Evolutionary conservation across 768 basidiomycete genomes (phyloP).

Genomic region (Leccinum incarnatum): DNA sequence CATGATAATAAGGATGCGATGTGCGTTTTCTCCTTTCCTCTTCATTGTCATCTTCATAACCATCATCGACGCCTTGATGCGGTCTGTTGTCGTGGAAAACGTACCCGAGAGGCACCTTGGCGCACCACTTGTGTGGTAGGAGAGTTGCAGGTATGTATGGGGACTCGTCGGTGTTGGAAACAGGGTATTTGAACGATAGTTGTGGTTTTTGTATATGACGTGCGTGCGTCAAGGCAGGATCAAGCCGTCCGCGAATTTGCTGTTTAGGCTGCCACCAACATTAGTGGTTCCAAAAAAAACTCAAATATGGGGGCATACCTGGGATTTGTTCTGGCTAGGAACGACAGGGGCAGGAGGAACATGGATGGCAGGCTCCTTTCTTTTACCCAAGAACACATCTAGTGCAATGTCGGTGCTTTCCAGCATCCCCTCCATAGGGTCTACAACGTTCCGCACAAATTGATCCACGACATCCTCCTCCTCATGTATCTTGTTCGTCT

Average conservation of each 20-base stretch:
- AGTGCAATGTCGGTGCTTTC: constrained; percentile 85
- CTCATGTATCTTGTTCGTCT: constrained; percentile 41
- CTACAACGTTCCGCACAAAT: constrained; percentile 76
- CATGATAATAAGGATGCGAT: constrained; percentile 81
- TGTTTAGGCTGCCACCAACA: constrained; percentile 31
- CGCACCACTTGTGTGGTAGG: constrained; percentile 77
- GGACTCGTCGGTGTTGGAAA: constrained; percentile 53
- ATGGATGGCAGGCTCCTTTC: constrained; percentile 62
- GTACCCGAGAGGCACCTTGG: constrained; percentile 79
- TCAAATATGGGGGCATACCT: constrained; percentile 25
- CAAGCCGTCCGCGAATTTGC: constrained; percentile 43
- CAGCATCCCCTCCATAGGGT: constrained; percentile 78
- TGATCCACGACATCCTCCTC: constrained; percentile 85
- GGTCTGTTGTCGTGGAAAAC: constrained; percentile 34
- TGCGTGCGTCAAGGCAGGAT: constrained; percentile 70
- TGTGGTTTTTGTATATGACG: constrained; percentile 82
- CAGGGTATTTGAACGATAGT: constrained; percentile 56
- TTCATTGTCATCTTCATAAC: constrained; percentile 18
- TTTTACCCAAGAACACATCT: constrained; percentile 72
- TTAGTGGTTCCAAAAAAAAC: constrained; percentile 3
- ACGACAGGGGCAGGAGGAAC: constrained; percentile 42
- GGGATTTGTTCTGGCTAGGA: constrained; percentile 24
- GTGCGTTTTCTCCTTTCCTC: constrained; percentile 25
- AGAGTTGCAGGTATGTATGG: constrained; percentile 60
- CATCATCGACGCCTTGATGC: constrained; percentile 20